Evolutionary conservation across 2,329 filamentous ascomycete genomes (phyloP), one percentile per base, ranked within the genome.

Genomic region (Colletotrichum sp.): DNA sequence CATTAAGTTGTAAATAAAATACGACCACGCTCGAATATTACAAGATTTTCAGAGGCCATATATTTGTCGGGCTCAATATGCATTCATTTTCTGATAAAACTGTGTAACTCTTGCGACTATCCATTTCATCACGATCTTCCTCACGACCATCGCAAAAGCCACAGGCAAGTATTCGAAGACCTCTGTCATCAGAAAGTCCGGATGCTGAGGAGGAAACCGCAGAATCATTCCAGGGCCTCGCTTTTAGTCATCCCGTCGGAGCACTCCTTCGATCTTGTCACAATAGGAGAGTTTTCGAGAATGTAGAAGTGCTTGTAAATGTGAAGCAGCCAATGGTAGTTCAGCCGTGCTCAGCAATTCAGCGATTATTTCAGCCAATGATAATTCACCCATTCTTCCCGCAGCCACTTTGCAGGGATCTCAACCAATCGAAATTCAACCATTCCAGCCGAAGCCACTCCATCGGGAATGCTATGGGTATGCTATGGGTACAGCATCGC

Each of bases 301-400:
- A n/a, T 48, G 38, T 3, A n/a, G 18, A 12, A 48, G 38, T 48
- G 3, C 18, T 48, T 48, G 9, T 12, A 3, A 43, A 43, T 43
- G 18, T n/a, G 38, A n/a, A n/a, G 2, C 4, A 52, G 4, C 43
- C 43, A 52, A 52, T 52, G n/a, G 2, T 6, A 52, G 43, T 52
- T 52, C 43, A 52, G 43, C 43, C 43, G 12, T 21, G n/a, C 43
- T 21, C 43, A 3, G 6, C n/a, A 52, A 21, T 52, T 52, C 43
- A 52, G 43, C 43, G n/a, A 52, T 52, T 21, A 52, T 52, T 52
- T 21, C 5, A 30, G 7, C 71, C 71, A 74, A 74, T 70, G 7
- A 24, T 21, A 74, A 74, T 70, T 74, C 71, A 66, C 26, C 71
- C 66, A 63, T 64, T 52, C 3, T 0, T 13, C 2, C 32, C 26